A percentile compares a stretch with the other conserved stretches of the same genome.
Conservation (phyloP, 345 rosid species). For the Rhizophora apiculata region DNA sequence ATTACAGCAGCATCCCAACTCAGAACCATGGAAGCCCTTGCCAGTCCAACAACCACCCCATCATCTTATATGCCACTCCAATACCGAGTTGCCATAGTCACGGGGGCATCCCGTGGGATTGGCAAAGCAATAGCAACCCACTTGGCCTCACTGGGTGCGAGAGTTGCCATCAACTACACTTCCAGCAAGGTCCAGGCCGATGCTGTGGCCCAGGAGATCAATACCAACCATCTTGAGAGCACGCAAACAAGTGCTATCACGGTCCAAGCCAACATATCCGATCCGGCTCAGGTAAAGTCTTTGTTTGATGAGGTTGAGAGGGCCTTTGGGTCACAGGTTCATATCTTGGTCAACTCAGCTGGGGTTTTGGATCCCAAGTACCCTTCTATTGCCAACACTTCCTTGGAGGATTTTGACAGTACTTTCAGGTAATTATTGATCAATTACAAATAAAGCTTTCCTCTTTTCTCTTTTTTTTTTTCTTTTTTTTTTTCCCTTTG, state of each 20-base stretch:
- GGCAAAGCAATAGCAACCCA: constrained; percentile 36
- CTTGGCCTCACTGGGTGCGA: constrained; percentile 36
- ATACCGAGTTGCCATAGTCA: constrained; percentile 35
- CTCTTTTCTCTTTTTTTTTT: background rate
- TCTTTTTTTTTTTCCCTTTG: too few species aligned
- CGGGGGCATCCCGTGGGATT: constrained; percentile 39
- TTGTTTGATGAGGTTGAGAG: constrained; percentile 38
- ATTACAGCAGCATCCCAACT: too few species aligned
- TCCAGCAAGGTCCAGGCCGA: constrained; percentile 32
- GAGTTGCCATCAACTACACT: constrained; percentile 33
- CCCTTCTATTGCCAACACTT: constrained; percentile 35
- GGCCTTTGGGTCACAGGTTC: constrained; percentile 29
- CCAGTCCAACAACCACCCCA: too few species aligned
- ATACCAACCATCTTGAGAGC: constrained; percentile 3
- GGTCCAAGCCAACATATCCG: constrained; percentile 29
- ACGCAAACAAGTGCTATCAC: constrained; percentile 18
- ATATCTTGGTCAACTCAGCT: constrained; percentile 39
- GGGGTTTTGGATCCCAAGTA: constrained; percentile 33
- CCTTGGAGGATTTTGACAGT: constrained; percentile 36
- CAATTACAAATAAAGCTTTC: too few species aligned
- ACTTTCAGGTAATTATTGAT: constrained; percentile 29
- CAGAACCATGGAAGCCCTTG: too few species aligned
- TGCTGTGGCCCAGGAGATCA: constrained; percentile 24
- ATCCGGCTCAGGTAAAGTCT: constrained; percentile 35
- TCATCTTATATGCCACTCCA: constrained; percentile 10